Evolutionary conservation across 768 basidiomycete genomes (phyloP).

Genomic region (Cystobasidium onofrii): DNA sequence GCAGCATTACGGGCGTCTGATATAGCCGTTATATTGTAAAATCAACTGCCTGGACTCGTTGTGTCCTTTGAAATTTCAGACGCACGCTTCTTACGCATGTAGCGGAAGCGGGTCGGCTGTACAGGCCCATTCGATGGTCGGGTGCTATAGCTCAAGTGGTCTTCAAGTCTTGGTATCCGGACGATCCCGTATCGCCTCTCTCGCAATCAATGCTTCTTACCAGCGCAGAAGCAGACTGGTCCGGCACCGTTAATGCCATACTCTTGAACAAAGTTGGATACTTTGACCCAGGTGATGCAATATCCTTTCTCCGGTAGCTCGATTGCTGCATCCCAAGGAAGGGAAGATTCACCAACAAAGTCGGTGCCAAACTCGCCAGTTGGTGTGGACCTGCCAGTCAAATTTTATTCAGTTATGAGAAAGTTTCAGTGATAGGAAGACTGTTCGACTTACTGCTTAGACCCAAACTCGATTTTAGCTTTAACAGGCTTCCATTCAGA

Average conservation of each 20-base stretch:
- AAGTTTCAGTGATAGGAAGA: too few species aligned
- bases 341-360: not conserved
- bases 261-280: slow-evolving; percentile 1
- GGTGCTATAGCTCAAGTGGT: not conserved
- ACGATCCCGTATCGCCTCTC: too few species aligned
- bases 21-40: not conserved
- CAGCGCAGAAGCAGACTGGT: not conserved
- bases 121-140: not conserved
- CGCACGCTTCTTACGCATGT: not conserved
- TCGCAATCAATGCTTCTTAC: not conserved
- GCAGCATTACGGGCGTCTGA: not conserved
- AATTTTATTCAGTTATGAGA: not conserved
- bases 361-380: not conserved
- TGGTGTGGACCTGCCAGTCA: not conserved
- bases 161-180: too few species aligned
- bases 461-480: not conserved
- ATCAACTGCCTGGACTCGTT: not conserved
- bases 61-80: not conserved
- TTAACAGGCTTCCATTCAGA: not conserved
- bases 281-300: slow-evolving; percentile 11
- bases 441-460: not conserved
- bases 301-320: not conserved
- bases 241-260: not conserved
- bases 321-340: not conserved
- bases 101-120: not conserved